Base-by-base conservation (phyloP, 2,329 filamentous ascomycete genomes). In the Whalleya microplaca region DNA sequence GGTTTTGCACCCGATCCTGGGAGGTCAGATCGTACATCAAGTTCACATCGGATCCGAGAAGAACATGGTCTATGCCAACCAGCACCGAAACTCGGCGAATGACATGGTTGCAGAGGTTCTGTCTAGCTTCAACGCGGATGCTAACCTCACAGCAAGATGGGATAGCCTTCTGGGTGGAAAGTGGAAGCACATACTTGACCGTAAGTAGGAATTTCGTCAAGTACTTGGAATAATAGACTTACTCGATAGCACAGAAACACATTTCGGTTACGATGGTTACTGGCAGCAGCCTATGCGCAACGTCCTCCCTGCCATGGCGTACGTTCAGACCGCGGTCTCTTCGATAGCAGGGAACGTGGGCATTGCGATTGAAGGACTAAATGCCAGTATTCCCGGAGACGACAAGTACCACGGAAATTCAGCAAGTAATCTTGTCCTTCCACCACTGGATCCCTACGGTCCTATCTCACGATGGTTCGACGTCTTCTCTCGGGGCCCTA, bases 261-360 rank as follows among this genome's bases (percentile, higher is more conserved):
- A 84, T 62, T 71, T 84, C 8, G 80, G 81, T 19, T 84, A 81
- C 45, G 75, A 82, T 50, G 78, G 76, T 46, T 79, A 79, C 69
- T 84, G 87, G 87, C 88, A 91, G 71, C 87, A 90, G 68, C 86
- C 88, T 1, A 90, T 90, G 87, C 78, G 86, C 32, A 88, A 91
- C 66, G 81, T 81, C 0, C 79, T 88, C 1, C 86, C 87, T 0
- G 80, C 83, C 7, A 77, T 89, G 60, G 73, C 79, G 4, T 87
- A 83, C 61, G 83, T 87, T 1, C 84, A 87, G 67, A 78, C 77
- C 2, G 72, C 77, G 1, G 83, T 87, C 50, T 78, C 79, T 12
- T 81, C 82, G 4, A 74, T 89, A 5, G 80, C 83, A 0, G 88
- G 88, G 7, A 79, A 86, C 51, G 75, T 91, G 53, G 85, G 86